Evolutionary conservation across 306 rosid genomes (phyloP), one percentile per base, ranked within the genome.

Genomic region (Rosa multiflora): DNA sequence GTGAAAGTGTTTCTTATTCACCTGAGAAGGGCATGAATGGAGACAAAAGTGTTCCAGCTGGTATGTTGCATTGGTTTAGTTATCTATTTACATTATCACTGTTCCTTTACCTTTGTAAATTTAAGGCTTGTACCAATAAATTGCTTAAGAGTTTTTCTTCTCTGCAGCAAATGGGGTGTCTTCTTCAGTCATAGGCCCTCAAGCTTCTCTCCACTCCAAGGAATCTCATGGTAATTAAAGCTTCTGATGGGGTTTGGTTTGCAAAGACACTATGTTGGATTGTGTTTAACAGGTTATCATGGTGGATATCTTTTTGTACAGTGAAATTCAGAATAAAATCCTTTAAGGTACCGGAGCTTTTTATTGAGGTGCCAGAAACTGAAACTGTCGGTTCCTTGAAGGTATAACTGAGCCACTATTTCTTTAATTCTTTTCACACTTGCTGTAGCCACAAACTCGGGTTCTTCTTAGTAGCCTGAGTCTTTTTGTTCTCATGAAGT

Each of bases 281-380:
- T 69, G 80, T 85, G 76, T 71, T 64, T 61, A 63, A 51, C 18
- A 23, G 80, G 82, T 82, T 64, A 82, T 86, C 80, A 77, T 47
- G 51, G 46, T 40, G 69, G 67, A 62, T 85, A 8, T 84, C 55
- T 76, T 39, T 51, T 86, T 83, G 79, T 76, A 29, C 97, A 94
- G 97, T 94, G 73, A 94, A 88, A 83, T 84, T 94, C 83, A 91
- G 93, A 89, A 92, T 94, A 10, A 86, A 91, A 81, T 92, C 99
- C 66, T 89, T 94, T 88, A 87, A 75, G 88, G 86, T 92, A 62
- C 99, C 99, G 53, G 99, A 92, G 86, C 88, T 94, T 75, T 88
- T 86, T 66, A 73, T 94, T 74, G 97, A 94, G 78, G 90, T 94
- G 77, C 95, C 99, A 4, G 91, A 92, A 82, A 91, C 92, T 8